Percentiles rank a stretch among this genome's conserved stretches.
Evolutionary conservation across 306 rosid genomes (phyloP).

Genomic region (Dryas drummondii): DNA sequence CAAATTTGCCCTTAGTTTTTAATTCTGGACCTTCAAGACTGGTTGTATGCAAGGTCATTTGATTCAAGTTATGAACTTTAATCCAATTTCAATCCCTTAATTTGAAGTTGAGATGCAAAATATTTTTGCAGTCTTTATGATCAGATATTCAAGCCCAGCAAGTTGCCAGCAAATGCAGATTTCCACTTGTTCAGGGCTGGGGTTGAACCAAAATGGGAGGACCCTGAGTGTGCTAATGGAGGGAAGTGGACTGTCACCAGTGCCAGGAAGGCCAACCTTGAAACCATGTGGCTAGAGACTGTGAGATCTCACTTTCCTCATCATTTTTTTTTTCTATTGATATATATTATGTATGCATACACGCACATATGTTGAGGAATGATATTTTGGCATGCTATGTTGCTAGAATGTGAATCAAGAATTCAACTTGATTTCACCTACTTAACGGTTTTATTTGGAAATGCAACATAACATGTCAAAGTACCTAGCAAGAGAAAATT

Average conservation of each 20-base stretch:
- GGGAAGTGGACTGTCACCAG: slow-evolving; percentile 81
- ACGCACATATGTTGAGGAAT: neutral
- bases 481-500: neutral
- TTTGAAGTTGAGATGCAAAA: neutral
- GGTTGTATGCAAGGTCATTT: neutral
- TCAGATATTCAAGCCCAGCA: slow-evolving; percentile 86
- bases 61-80: neutral
- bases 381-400: neutral
- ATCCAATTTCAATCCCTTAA: neutral
- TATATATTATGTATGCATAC: neutral
- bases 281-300: slow-evolving; percentile 93
- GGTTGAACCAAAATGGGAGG: slow-evolving; percentile 97
- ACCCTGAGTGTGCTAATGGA: slow-evolving; percentile 95
- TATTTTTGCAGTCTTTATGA: slow-evolving; percentile 60
- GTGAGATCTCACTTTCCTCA: slow-evolving; percentile 37
- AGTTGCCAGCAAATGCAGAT: slow-evolving; percentile 59
- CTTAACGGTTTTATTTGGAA: neutral
- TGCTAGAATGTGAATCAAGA: neutral
- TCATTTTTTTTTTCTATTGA: neutral
- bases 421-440: neutral
- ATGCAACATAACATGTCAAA: neutral
- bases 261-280: slow-evolving; percentile 64
- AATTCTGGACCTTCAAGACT: neutral
- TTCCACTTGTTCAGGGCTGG: slow-evolving; percentile 89
- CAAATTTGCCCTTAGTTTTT: neutral